Evolutionary conservation across 768 basidiomycete genomes (phyloP), one percentile per base, ranked within the genome.

Genomic region (Phylloporus sp.): DNA sequence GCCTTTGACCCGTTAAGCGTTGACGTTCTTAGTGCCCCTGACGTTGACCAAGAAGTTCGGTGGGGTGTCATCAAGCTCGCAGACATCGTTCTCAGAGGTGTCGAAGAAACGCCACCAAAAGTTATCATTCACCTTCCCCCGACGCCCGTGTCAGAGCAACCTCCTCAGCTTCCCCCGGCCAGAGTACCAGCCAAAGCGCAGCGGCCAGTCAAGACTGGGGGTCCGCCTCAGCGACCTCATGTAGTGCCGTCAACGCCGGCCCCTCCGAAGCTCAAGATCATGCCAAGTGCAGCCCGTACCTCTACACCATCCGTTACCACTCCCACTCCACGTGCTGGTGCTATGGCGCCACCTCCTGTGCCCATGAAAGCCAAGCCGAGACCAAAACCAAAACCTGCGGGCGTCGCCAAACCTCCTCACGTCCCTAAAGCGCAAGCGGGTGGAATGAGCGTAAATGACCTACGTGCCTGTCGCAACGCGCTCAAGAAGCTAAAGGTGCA

Each of bases 41-140:
- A 86, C 53, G 77, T 84, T 49, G 93, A 97, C 66, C 79, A 90
- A 61, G 90, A 95, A 71, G 88, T 95, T 35, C 86, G 94, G 41
- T 91, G 92, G 83, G 91, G 87, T 57, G 73, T 95, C 44, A 76
- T 98, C 61, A 97, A 98, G 70, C 74, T 97, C 22, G 91, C 91
- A 6, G 95, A 97, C 60, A 76, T 95, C 18, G 79, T 93, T 38
- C 85, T 95, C 58, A 83, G 86, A 46, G 88, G 91, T 22, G 74
- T 84, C 4, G 84, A 91, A 52, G 95, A 98, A 69, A 78, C 84
- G 2, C 75, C 88, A 6, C 95, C 95, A 1, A 93, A 91, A 51
- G 85, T 95, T 55, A 89, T 84, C 41, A 84, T 95, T 45, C 88
- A 91, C 59, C 81, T 94, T 47, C 79, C 82, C 8, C 73, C 80